Evolutionary conservation across 2,329 filamentous ascomycete genomes (phyloP).

Genomic region (Purpureocillium takamizusanense): DNA sequence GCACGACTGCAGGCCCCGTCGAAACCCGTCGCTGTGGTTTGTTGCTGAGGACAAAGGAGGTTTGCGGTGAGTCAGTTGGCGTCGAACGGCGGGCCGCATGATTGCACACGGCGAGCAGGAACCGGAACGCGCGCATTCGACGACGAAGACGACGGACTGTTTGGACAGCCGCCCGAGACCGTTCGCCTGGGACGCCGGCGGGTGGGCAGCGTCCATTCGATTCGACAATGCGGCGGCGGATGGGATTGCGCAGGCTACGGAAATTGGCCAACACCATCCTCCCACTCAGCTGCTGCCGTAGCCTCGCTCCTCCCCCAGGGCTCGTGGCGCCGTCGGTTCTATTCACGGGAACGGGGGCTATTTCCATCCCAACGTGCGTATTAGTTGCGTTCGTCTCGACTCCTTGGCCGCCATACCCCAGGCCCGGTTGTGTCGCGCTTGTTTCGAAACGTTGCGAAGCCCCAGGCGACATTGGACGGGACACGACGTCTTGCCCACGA

Average conservation of each 20-base stretch:
- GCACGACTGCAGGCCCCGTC: too few relatives aligned
- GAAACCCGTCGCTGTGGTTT: neutral
- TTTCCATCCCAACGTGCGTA: conserved; percentile 2
- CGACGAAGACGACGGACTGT: conserved; percentile 1
- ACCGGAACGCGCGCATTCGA: neutral
- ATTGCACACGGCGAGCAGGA: too few relatives aligned
- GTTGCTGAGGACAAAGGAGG: neutral
- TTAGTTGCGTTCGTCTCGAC: conserved; percentile 2
- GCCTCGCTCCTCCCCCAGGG: too few relatives aligned
- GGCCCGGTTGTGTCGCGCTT: conserved; percentile 3
- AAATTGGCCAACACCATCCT: conserved; percentile 4
- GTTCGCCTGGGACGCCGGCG: too few relatives aligned
- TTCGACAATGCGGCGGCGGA: too few relatives aligned
- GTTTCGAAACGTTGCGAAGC: conserved; percentile 7
- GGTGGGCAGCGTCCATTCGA: too few relatives aligned
- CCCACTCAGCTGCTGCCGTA: too few relatives aligned
- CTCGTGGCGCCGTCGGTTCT: too few relatives aligned
- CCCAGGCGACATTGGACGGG: neutral
- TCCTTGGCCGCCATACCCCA: neutral
- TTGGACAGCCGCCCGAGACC: conserved; percentile 1
- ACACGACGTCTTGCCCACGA: conserved; percentile 3
- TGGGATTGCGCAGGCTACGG: too few relatives aligned
- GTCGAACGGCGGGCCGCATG: too few relatives aligned
- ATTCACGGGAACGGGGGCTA: too few relatives aligned
- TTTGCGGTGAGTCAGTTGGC: neutral